These are phyloP conservation scores for Graphilbum ipis-grandicollis DNA, from an alignment of 2,329 filamentous ascomycete species.

Conservation along the genomic window DNA sequence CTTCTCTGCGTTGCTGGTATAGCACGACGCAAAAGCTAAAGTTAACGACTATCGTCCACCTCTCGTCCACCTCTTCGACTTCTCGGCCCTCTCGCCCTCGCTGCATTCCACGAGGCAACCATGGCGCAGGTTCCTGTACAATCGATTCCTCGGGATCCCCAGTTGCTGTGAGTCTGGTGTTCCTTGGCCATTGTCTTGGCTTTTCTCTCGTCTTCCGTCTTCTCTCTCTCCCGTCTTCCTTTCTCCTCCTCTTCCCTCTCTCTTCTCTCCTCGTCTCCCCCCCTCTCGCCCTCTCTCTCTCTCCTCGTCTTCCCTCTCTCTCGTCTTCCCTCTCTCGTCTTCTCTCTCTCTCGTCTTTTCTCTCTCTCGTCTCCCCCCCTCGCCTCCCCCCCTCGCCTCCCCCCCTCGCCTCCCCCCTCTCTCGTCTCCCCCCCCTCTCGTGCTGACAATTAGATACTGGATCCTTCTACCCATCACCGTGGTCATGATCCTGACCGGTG, in stretches of 20 bases:
- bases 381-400: background rate
- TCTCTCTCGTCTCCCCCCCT: too few relatives aligned
- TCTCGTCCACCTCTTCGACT: background rate
- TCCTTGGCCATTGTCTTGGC: too few relatives aligned
- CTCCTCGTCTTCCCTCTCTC: background rate
- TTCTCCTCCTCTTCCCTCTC: background rate
- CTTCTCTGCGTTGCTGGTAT: too few relatives aligned
- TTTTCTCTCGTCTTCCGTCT: constrained; percentile 7
- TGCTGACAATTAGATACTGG: constrained; percentile 58
- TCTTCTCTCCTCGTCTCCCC: background rate
- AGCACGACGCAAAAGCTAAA: too few relatives aligned
- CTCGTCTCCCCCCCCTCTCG: background rate
- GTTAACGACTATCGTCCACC: too few relatives aligned
- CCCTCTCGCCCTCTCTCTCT: background rate
- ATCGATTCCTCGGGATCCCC: constrained; percentile 95
- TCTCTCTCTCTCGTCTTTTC: constrained; percentile 8
- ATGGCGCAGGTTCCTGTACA: constrained; percentile 83
- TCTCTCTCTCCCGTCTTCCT: constrained; percentile 9
- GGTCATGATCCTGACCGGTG: constrained; percentile 93
- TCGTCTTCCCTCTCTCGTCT: background rate
- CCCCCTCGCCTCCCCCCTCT: background rate
- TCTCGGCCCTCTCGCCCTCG: background rate
- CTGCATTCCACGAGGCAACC: background rate
- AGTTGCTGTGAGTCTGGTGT: constrained; percentile 70
- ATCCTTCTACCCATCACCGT: constrained; percentile 94